These are phyloP conservation scores for Yamadazyma ubonensis DNA, from an alignment of 805 yeast species.

Conservation along the genomic window DNA sequence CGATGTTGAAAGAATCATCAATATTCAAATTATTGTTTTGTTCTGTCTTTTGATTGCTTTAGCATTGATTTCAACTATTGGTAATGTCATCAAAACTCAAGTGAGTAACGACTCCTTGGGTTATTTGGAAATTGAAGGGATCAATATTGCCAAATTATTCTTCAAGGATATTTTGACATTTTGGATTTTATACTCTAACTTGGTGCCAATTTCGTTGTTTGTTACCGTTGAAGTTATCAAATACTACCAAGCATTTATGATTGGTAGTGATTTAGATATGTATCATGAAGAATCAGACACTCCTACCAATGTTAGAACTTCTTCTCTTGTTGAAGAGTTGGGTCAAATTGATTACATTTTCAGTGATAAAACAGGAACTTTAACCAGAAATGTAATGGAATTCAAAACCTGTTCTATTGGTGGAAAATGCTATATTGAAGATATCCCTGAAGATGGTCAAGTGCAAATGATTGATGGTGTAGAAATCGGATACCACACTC, in stretches of 20 bases:
- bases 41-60: conserved; percentile 76
- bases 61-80: conserved; percentile 78
- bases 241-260: conserved; percentile 91
- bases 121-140: conserved; percentile 68
- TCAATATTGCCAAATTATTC: conserved; percentile 66
- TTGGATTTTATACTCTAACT: conserved; percentile 93
- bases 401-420: conserved; percentile 91
- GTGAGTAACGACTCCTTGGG: conserved; percentile 52
- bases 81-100: conserved; percentile 74
- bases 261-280: conserved; percentile 91
- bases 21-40: conserved; percentile 84
- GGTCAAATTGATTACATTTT: conserved; percentile 97
- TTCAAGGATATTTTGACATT: conserved; percentile 87
- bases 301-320: conserved; percentile 92
- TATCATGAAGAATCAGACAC: conserved; percentile 86
- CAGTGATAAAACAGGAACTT: conserved; percentile 96
- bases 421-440: conserved; percentile 83
- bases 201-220: conserved; percentile 96
- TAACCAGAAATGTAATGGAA: conserved; percentile 96
- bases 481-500: conserved; percentile 75
- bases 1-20: conserved; percentile 93
- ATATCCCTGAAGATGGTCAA: conserved; percentile 86
- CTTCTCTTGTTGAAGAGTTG: conserved; percentile 92
- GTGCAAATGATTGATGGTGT: conserved; percentile 73
- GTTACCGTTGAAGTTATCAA: conserved; percentile 96